Evolutionary conservation across 495 filamentous ascomycete genomes (phyloP), one percentile per base, ranked within the genome.

Genomic region (Corynascus novoguineensis): DNA sequence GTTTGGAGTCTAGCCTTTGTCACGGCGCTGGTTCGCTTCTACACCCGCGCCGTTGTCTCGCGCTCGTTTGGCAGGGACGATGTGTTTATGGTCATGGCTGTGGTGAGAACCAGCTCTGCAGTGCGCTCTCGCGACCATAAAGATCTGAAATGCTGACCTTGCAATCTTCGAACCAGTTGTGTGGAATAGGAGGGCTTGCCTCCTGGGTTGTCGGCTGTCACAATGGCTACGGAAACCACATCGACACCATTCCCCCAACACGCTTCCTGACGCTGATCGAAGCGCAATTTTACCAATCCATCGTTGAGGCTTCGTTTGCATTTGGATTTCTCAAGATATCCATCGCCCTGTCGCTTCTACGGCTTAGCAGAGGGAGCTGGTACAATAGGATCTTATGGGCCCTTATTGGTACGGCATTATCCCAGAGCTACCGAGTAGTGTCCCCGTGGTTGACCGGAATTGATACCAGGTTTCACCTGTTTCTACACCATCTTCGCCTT

Each of bases 261-360:
- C 62, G 71, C n/a, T 51, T 60, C 37, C 41, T 66, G 5, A 68
- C 70, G 14, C 65, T 71, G 4, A 64, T 73, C 47, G 73, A 73
- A 38, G 64, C 72, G 40, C 72, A 73, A 35, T 78, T 73, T 28
- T 69, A 70, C 37, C 69, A 73, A 11, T 71, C 72, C 34, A 63
- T 62, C 15, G 67, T 75, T 27, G 73, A 73, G 46, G 61, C 73
- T 12, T 61, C 58, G 12, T 70, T 69, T 54, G 73, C 68, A 0
- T 73, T 77, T 55, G 70, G 70, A 27, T 65, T 76, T 11, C 68
- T 77, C 58, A 79, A 79, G 64, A 67, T 77, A 44, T 76, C 76
- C 1, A 72, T 78, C 37, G 72, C 70, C 19, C 14, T 71, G 42
- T 71, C 68, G 10, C 60, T 71, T 4, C 53, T 68, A 1, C 41